Evolutionary conservation across 225 moss, liverwort and hornwort species (phyloP).

Genomic region (Polytrichum commune): DNA sequence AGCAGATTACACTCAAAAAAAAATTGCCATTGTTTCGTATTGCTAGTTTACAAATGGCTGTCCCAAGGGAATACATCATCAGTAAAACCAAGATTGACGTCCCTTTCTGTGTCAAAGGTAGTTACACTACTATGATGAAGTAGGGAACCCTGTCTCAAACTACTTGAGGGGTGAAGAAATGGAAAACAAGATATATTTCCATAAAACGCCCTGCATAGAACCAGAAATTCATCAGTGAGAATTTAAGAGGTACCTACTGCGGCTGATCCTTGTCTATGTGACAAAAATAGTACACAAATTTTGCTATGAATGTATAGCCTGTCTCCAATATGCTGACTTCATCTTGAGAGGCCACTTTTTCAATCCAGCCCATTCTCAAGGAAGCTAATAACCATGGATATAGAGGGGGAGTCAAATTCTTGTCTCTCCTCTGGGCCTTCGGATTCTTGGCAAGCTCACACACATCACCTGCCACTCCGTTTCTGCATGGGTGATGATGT

Average conservation of each 20-base stretch:
- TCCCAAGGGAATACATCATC: not conserved
- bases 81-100: not conserved
- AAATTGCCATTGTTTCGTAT: not conserved
- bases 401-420: not conserved
- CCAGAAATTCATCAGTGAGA: no score
- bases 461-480: slow-evolving; percentile 18
- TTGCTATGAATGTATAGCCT: not conserved
- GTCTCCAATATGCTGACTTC: not conserved
- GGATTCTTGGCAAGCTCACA: slow-evolving; percentile 32
- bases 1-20: no score
- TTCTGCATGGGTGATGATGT: slow-evolving; percentile 25
- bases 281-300: no score
- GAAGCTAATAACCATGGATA: not conserved
- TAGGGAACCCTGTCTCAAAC: not conserved
- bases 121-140: not conserved
- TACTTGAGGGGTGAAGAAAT: not conserved
- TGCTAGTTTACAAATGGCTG: slow-evolving; percentile 2
- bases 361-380: no score
- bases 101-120: not conserved
- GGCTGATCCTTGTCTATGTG: no score
- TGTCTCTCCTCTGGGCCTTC: slow-evolving; percentile 13
- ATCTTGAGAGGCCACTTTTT: not conserved
- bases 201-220: not conserved
- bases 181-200: not conserved
- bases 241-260: no score